Base-by-base conservation (phyloP, 129 eudicot genomes). In the Arctium lappa region DNA sequence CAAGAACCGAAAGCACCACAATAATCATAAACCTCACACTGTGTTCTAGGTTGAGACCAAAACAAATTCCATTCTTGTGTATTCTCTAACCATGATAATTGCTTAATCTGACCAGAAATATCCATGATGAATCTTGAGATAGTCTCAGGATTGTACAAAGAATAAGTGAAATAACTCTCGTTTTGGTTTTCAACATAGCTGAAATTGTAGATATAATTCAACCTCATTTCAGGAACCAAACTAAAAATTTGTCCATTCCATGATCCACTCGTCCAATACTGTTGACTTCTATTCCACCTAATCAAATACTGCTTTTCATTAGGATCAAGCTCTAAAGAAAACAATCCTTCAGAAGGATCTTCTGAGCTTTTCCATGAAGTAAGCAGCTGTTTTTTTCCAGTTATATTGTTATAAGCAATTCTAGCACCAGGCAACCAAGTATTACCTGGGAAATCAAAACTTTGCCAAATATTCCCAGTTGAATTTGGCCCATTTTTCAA, bases 1-100 rank as follows among this genome's bases (percentile, higher is more conserved):
- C 92, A 89, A 22, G 80, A 70, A 73, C 92, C 86, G 79, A 85
- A 89, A 2, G 87, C 86, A 18, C 95, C 95, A 76, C 95, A 91
- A 42, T 4, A 79, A 39, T 79, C 89, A 73, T 87, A 85, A 29
- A 91, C 89, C n/a, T 87, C 87, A 44, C 95, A 91, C 30, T 87
- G 92, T 69, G 77, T 76, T 70, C 87, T 87, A 2, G 95, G 95
- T 72, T 88, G 89, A 22, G 92, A 73, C 89, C 92, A 85, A 81
- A 89, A 89, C 79, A 87, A 37, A 18, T 88, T 88, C 94, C 94
- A 90, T 31, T 88, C 77, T 42, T 34, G n/a, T 32, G 42, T n/a
- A 1, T 22, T 0, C 0, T 88, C 89, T 10, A 81, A 72, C 91
- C 89, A 90, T n/a, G 86, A 75, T 7, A 68, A 8, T 48, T 70